These are phyloP conservation scores for Mitragyna speciosa DNA, from an alignment of 257 asterid genomes.

Conservation along the genomic window DNA sequence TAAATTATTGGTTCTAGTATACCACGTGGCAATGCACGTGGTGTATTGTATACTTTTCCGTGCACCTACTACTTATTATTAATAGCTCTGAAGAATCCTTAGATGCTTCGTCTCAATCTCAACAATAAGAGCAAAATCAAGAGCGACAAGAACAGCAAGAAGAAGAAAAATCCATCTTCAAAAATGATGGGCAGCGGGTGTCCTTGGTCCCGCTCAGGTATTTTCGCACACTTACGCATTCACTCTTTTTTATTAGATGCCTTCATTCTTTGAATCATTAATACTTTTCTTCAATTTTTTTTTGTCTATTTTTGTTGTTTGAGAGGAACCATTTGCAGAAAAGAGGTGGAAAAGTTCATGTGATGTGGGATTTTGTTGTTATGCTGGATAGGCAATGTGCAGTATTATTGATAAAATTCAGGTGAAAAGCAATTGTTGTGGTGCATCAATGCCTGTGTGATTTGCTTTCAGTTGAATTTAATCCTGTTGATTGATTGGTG, in stretches of 20 bases:
- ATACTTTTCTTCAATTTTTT: no score
- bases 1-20: no score
- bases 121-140: conserved; percentile 21
- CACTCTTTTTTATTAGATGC: not conserved
- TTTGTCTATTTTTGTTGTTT: not conserved
- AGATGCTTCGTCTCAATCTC: conserved; percentile 19
- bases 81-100: conserved; percentile 41
- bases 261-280: not conserved
- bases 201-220: conserved; percentile 91
- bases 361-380: conserved; percentile 4
- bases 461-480: not conserved
- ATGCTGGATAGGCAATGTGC: not conserved
- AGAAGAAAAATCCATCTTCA: conserved; percentile 40
- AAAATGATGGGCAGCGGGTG: conserved; percentile 67
- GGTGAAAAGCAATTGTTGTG: not conserved
- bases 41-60: no score
- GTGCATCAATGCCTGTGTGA: not conserved
- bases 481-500: conserved; percentile 7
- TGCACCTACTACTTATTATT: no score
- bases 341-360: not conserved
- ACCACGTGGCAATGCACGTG: no score
- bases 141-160: conserved; percentile 40
- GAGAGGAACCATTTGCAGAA: not conserved
- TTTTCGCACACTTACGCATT: not conserved
- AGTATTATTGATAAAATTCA: conserved; percentile 1